Conservation (phyloP, 257 asterid species). For the Solanum bulbocastanum region DNA sequence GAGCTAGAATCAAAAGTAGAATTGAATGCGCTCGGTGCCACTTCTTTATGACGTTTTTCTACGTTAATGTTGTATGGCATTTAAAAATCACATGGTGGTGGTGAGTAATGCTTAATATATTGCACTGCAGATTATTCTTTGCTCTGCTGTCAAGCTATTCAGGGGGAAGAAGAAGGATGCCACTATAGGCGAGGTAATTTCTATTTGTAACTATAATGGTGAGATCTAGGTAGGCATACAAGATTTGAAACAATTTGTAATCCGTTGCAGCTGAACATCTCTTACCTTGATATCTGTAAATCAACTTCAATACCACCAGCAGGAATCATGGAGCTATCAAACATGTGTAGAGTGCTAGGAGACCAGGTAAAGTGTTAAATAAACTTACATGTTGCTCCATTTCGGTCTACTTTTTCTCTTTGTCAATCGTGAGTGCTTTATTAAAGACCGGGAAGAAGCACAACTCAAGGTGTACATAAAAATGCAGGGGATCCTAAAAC, state of each 20-base stretch:
- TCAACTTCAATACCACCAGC: slow-evolving; percentile 71
- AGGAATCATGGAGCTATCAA: slow-evolving; percentile 70
- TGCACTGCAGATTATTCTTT: slow-evolving; percentile 62
- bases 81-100: not conserved
- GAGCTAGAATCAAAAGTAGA: not conserved
- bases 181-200: slow-evolving; percentile 74
- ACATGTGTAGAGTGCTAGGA: slow-evolving; percentile 79
- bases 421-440: not conserved
- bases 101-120: not conserved
- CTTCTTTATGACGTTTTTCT: not conserved
- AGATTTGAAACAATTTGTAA: not conserved
- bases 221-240: not conserved
- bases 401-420: not conserved
- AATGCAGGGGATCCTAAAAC: slow-evolving; percentile 82
- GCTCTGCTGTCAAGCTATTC: slow-evolving; percentile 93
- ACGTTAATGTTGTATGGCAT: not conserved
- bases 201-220: not conserved
- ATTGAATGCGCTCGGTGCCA: not conserved
- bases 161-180: slow-evolving; percentile 77
- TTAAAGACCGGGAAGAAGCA: not conserved
- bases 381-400: not conserved
- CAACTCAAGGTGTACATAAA: not conserved
- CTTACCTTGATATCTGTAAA: slow-evolving; percentile 67
- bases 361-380: slow-evolving; percentile 59
- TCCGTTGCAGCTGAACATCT: slow-evolving; percentile 58